Percentiles rank a stretch among this genome's conserved stretches.
Evolutionary conservation across 345 rosid genomes (phyloP).

Genomic region (Populus pruinosa): DNA sequence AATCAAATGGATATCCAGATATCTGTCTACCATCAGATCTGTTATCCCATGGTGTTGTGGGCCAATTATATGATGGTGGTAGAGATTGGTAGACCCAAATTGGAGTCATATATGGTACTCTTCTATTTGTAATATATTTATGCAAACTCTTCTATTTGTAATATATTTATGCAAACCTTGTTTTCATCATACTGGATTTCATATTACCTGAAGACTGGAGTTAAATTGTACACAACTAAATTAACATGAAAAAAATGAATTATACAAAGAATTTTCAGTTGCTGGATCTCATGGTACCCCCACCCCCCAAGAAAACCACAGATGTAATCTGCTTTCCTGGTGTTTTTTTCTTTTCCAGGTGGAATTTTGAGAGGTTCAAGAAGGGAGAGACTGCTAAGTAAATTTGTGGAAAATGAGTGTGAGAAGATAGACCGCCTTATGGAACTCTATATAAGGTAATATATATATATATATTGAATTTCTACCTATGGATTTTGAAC

Average conservation of each 20-base stretch:
- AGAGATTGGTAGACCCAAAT: background rate
- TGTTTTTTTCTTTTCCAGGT: slow-evolving; percentile 39
- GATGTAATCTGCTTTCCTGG: background rate
- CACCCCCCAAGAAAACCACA: background rate
- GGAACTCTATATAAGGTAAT: slow-evolving; percentile 82
- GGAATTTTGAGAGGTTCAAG: slow-evolving; percentile 89
- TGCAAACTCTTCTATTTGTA: background rate
- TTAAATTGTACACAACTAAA: background rate
- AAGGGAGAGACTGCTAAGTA: slow-evolving; percentile 84
- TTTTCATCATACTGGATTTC: background rate
- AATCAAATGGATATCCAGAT: too few species aligned
- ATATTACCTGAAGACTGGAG: background rate
- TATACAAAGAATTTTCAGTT: background rate
- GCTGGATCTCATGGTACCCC: background rate
- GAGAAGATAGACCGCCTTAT: slow-evolving; percentile 98
- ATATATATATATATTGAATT: background rate
- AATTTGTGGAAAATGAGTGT: slow-evolving; percentile 87
- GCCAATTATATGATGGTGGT: background rate
- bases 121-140: background rate
- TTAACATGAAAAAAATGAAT: background rate
- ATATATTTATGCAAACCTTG: background rate
- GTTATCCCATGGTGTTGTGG: too few species aligned
- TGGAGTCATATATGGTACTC: background rate
- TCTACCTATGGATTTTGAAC: background rate
- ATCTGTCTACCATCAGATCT: background rate